These are phyloP conservation scores for Camelina hispida DNA, from an alignment of 345 rosid genomes.

Conservation along the genomic window DNA sequence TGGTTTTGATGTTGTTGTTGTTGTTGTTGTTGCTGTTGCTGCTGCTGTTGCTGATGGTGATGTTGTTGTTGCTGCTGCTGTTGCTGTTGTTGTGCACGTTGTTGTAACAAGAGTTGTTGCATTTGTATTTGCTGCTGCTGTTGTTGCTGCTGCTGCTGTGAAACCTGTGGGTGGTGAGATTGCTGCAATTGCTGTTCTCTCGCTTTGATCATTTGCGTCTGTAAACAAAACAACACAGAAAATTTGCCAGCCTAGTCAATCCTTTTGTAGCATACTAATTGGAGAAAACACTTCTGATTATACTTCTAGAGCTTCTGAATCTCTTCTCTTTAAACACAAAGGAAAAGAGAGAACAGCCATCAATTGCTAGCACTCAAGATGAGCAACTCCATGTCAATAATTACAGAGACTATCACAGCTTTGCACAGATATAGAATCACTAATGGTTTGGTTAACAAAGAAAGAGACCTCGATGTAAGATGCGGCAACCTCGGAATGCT, in stretches of 20 bases:
- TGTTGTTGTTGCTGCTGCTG: slow-evolving; percentile 55
- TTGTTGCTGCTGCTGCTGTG: slow-evolving; percentile 67
- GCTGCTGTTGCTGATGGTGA: slow-evolving; percentile 48
- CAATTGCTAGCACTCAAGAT: slow-evolving; percentile 19
- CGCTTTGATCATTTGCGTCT: slow-evolving; percentile 79
- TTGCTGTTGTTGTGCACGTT: slow-evolving; percentile 43
- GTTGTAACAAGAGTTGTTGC: slow-evolving; percentile 52
- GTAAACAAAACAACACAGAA: slow-evolving; percentile 22
- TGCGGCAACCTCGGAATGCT: slow-evolving; percentile 98
- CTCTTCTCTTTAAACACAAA: neutral
- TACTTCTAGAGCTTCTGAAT: slow-evolving; percentile 13
- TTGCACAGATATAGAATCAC: slow-evolving; percentile 17
- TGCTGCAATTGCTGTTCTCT: slow-evolving; percentile 67
- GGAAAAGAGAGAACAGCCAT: slow-evolving; percentile 2
- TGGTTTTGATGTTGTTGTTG: slow-evolving; percentile 55
- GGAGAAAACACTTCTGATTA: neutral
- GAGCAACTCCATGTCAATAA: slow-evolving; percentile 19
- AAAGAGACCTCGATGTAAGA: slow-evolving; percentile 88
- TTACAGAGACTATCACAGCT: slow-evolving; percentile 8
- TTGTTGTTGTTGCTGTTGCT: slow-evolving; percentile 48
- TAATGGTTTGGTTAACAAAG: slow-evolving; percentile 7
- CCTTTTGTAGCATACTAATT: neutral
- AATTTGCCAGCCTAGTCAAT: neutral
- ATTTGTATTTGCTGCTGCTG: slow-evolving; percentile 54
- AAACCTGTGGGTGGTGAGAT: slow-evolving; percentile 58